A percentile compares a stretch with the other conserved stretches of the same genome.
These are phyloP conservation scores for Saccharomycopsis oosterbeekiorum DNA, from an alignment of 805 yeast species.

Conservation along the genomic window DNA sequence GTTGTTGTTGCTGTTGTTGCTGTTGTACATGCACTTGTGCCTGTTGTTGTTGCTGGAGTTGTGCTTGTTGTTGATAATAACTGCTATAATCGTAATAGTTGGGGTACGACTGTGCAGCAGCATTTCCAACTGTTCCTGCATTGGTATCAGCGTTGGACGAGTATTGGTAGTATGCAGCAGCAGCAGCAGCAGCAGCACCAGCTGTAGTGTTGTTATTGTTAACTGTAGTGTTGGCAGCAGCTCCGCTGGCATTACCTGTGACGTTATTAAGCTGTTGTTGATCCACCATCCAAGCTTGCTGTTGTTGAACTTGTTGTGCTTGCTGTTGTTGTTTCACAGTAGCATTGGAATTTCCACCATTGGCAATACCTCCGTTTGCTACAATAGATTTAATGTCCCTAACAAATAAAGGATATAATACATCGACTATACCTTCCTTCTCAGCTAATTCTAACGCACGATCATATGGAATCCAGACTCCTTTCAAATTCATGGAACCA, in stretches of 20 bases:
- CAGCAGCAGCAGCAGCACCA: background rate
- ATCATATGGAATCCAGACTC: conserved; percentile 71
- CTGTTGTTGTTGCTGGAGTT: conserved; percentile 2
- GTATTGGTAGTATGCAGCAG: background rate
- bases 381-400: conserved; percentile 44
- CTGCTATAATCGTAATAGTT: conserved; percentile 7
- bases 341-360: background rate
- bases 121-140: conserved; percentile 2
- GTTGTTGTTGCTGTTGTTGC: background rate
- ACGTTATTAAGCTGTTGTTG: background rate
- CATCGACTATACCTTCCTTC: conserved; percentile 52
- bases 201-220: background rate
- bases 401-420: conserved; percentile 49
- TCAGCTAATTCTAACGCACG: conserved; percentile 62
- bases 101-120: conserved; percentile 2
- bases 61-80: conserved; percentile 7
- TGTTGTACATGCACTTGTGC: conserved; percentile 1
- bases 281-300: background rate
- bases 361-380: conserved; percentile 1
- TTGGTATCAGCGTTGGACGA: background rate
- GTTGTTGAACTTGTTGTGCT: background rate
- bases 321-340: background rate
- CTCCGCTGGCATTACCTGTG: background rate
- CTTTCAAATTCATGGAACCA: conserved; percentile 68
- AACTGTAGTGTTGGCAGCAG: background rate